These are phyloP conservation scores for Cucurbita pepo DNA, from an alignment of 306 rosid genomes.

Conservation along the genomic window DNA sequence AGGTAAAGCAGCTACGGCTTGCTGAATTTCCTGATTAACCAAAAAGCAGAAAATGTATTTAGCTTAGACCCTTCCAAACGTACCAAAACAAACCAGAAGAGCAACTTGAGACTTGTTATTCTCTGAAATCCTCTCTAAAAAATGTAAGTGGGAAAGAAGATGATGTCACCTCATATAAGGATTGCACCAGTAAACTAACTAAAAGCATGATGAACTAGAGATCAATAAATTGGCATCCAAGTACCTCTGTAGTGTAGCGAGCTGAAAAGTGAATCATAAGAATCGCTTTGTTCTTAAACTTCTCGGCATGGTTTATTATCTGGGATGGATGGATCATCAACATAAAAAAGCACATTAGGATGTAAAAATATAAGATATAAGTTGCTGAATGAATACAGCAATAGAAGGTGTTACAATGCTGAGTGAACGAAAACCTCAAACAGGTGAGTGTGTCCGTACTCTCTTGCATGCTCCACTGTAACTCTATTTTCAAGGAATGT, in stretches of 20 bases:
- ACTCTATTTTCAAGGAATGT: conserved; percentile 57
- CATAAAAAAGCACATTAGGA: not conserved
- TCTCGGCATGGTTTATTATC: conserved; percentile 55
- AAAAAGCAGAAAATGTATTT: not conserved
- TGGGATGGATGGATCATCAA: conserved; percentile 14
- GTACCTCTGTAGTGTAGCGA: conserved; percentile 29
- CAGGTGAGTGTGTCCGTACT: conserved; percentile 76
- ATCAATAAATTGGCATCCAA: not conserved
- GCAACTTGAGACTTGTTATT: not conserved
- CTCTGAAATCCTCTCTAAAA: not conserved
- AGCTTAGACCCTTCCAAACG: not conserved
- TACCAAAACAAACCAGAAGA: not conserved
- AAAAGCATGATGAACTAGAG: not conserved
- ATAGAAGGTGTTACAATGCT: not conserved
- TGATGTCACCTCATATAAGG: not conserved
- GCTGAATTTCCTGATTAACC: conserved; percentile 60
- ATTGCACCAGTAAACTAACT: not conserved
- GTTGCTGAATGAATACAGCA: not conserved
- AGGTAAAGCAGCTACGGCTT: conserved; percentile 49
- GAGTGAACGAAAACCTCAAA: conserved; percentile 52
- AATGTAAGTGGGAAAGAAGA: not conserved
- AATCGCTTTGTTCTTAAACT: conserved; percentile 38
- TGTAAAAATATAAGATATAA: not conserved
- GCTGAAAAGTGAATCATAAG: conserved; percentile 71
- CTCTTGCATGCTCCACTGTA: conserved; percentile 70